Evolutionary conservation across 2,329 filamentous ascomycete species (phyloP).

Genomic region (Fusarium pseudoanthophilum): DNA sequence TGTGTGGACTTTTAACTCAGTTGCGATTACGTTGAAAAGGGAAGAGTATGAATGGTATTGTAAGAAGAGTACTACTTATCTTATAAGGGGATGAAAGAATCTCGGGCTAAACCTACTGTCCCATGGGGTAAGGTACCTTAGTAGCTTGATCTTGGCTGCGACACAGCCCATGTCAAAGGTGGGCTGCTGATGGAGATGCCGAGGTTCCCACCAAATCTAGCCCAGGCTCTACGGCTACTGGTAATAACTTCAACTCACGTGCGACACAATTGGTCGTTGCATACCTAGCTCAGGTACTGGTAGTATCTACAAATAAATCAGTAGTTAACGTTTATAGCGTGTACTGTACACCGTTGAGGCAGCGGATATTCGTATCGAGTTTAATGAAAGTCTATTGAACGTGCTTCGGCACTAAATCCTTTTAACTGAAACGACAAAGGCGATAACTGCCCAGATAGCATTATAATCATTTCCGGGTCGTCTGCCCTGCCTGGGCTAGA

Average conservation of each 20-base stretch:
- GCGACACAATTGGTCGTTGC: background rate
- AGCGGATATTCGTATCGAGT: background rate
- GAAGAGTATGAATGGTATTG: background rate
- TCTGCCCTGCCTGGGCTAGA: slow-evolving; percentile 41
- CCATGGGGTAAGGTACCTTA: background rate
- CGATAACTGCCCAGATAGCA: slow-evolving; percentile 43
- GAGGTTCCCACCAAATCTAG: slow-evolving; percentile 33
- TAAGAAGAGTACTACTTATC: background rate
- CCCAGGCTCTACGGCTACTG: slow-evolving; percentile 18
- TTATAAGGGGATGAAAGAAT: background rate
- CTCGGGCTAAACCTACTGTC: background rate
- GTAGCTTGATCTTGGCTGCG: slow-evolving; percentile 12
- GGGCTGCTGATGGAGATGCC: slow-evolving; percentile 36
- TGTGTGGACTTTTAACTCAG: background rate
- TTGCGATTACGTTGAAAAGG: background rate
- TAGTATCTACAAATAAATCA: background rate
- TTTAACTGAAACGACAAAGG: slow-evolving; percentile 39
- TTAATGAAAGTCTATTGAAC: slow-evolving; percentile 41
- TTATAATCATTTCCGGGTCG: slow-evolving; percentile 44
- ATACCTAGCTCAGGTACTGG: background rate
- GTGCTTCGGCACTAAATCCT: slow-evolving; percentile 30
- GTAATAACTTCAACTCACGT: slow-evolving; percentile 18
- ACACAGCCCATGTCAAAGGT: slow-evolving; percentile 20
- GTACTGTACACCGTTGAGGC: background rate
- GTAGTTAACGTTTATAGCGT: background rate